Evolutionary conservation across 148 eudicot species (phyloP), one percentile per base, ranked within the genome.

Genomic region (Persicaria maculosa): DNA sequence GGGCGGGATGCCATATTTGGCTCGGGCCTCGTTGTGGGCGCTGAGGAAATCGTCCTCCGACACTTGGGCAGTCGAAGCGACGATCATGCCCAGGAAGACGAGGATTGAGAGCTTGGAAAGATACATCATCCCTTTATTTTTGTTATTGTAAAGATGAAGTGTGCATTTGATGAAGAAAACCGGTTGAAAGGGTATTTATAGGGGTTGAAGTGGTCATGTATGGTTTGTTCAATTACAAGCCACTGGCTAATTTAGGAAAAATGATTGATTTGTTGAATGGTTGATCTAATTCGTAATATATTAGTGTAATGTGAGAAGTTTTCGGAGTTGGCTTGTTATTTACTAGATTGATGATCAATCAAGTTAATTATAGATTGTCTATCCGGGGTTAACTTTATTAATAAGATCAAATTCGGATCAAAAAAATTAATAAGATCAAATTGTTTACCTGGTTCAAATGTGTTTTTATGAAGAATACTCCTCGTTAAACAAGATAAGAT

Each of bases 21-120:
- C 70, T 14, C 70, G 70, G 17, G 70, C 70, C 9, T 36, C 19
- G 9, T 65, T 65, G 70, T 65, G 70, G 46, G n/a, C 19, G 1
- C 15, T 0, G 19, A 65, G 46, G 47, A 36, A 65, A 9, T 65
- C 70, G 14, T 65, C 0, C 4, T 19, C 46, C 0, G 45, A 2
- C 9, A 5, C 43, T 40, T 65, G 70, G 8, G 70, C 70, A 0
- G 14, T 65, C 2, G 46, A 65, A 40, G 19, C 40, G 2, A 40
- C 3, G 19, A 15, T 17, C 14, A 65, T 17, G 2, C 3, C 46
- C 20, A 43, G 43, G 19, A 65, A 16, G 1, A 36, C 25, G 45
- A 36, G 7, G 46, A 64, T 31, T 11, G n/a, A 9, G 62, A 57
- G 17, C 25, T 7, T 57, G 62, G 10, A 57, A 31, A 36, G 47